Evolutionary conservation across 352 stramenopile species (phyloP).

Genomic region (Phytophthora rubi): DNA sequence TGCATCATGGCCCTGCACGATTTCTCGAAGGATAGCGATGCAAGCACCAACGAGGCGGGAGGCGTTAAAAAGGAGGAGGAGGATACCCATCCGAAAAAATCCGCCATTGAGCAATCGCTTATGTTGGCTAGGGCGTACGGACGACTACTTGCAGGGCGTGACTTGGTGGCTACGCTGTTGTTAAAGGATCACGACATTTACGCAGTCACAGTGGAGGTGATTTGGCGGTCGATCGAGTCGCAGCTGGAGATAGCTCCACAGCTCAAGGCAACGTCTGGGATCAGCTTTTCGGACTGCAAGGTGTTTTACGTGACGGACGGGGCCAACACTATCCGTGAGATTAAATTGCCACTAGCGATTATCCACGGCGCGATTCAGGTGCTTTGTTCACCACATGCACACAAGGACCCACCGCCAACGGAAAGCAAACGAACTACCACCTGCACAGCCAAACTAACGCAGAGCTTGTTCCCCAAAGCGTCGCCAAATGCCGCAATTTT

Average conservation of each 20-base stretch:
- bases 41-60: conserved; percentile 6
- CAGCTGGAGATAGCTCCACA: conserved; percentile 64
- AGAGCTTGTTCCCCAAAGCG: conserved; percentile 70
- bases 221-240: conserved; percentile 72
- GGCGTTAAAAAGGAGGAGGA: conserved; percentile 30
- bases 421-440: conserved; percentile 16
- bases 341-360: conserved; percentile 72
- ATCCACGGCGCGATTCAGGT: conserved; percentile 77
- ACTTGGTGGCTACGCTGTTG: conserved; percentile 70
- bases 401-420: conserved; percentile 16
- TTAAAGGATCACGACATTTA: conserved; percentile 67
- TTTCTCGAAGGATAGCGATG: conserved; percentile 56
- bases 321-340: conserved; percentile 70
- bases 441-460: conserved; percentile 49
- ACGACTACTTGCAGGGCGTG: conserved; percentile 64
- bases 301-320: conserved; percentile 80
- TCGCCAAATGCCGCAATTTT: conserved; percentile 57
- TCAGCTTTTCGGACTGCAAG: conserved; percentile 80
- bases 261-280: conserved; percentile 53
- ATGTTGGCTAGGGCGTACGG: conserved; percentile 72
- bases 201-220: conserved; percentile 67
- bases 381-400: conserved; percentile 61
- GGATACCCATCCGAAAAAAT: conserved; percentile 34
- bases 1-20: conserved; percentile 74
- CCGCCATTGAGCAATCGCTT: conserved; percentile 59